Percentiles rank a stretch among this genome's conserved stretches.
These are phyloP conservation scores for Leccinum boreale DNA, from an alignment of 768 basidiomycete species.

Conservation along the genomic window DNA sequence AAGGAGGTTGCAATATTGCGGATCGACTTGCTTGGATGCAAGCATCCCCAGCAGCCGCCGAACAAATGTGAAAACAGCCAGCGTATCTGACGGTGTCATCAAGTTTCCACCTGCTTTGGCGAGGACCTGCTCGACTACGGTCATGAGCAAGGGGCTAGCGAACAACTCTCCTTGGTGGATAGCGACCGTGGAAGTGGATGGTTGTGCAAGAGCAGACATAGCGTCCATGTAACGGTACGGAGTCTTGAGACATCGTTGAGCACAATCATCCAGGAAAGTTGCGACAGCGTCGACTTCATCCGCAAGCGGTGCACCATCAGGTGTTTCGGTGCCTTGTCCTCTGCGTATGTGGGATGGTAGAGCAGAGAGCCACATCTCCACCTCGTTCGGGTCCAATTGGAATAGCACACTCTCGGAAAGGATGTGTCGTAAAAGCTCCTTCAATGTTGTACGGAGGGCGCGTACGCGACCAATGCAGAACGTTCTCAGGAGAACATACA, in stretches of 20 bases:
- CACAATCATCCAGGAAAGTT: conserved; percentile 81
- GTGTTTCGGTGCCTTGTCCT: conserved; percentile 36
- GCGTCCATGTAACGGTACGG: conserved; percentile 87
- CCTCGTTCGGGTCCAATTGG: conserved; percentile 70
- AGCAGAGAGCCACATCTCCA: conserved; percentile 68
- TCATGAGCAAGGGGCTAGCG: conserved; percentile 77
- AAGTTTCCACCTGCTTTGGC: conserved; percentile 61
- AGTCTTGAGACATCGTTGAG: conserved; percentile 75
- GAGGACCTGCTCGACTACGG: conserved; percentile 72
- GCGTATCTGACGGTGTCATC: conserved; percentile 55
- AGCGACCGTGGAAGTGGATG: conserved; percentile 1
- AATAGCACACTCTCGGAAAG: conserved; percentile 76
- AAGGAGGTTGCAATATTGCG: conserved; percentile 34
- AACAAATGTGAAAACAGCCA: conserved; percentile 61
- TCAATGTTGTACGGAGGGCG: conserved; percentile 51
- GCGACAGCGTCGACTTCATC: conserved; percentile 59
- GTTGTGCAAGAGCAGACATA: conserved; percentile 36
- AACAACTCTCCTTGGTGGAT: conserved; percentile 29
- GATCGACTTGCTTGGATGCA: conserved; percentile 48
- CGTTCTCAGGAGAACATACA: conserved; percentile 69
- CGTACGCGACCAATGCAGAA: conserved; percentile 49
- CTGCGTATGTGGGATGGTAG: conserved; percentile 46
- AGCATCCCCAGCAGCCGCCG: conserved; percentile 62
- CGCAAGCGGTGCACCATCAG: conserved; percentile 49
- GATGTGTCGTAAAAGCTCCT: conserved; percentile 56